These are phyloP conservation scores for Vitis riparia DNA, from an alignment of 164 flowering plant genomes.

Conservation along the genomic window DNA sequence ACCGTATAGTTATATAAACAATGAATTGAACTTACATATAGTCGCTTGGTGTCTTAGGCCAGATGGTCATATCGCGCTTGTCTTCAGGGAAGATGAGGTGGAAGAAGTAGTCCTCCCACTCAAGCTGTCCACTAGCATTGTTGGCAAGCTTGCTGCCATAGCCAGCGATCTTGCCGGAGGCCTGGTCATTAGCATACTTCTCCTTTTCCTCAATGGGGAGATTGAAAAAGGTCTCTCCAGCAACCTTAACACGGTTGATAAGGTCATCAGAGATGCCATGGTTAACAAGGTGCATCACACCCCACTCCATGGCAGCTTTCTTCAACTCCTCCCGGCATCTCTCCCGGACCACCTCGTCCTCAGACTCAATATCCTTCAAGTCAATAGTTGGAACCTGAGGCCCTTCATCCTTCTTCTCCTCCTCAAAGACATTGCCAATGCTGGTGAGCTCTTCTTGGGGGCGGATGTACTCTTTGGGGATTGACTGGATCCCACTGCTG, in stretches of 20 bases:
- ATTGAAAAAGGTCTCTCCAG: constrained; percentile 67
- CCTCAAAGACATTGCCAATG: constrained; percentile 69
- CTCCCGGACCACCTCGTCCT: constrained; percentile 37
- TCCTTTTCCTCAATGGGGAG: constrained; percentile 85
- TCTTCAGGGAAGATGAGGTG: constrained; percentile 75
- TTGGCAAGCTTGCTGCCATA: constrained; percentile 95
- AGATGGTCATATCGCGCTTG: constrained; percentile 68
- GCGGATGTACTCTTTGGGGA: constrained; percentile 80
- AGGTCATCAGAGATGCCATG: constrained; percentile 76
- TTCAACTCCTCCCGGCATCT: constrained; percentile 51
- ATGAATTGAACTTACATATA: constrained; percentile 57
- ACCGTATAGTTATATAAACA: no score
- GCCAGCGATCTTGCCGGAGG: constrained; percentile 73
- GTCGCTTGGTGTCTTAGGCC: constrained; percentile 77
- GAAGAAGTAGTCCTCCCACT: constrained; percentile 97
- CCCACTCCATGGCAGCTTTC: constrained; percentile 80
- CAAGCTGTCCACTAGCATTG: constrained; percentile 76
- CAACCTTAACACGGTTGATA: constrained; percentile 50
- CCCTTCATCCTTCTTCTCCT: constrained; percentile 61
- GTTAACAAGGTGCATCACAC: constrained; percentile 80
- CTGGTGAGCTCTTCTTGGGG: constrained; percentile 61
- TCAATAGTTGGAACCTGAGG: constrained; percentile 81
- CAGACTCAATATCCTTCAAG: constrained; percentile 44
- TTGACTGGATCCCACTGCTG: constrained; percentile 56
- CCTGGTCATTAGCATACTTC: constrained; percentile 78